Base-by-base conservation (phyloP, 1,139 yeast species). In the Magnusiomyces tetraspermus region DNA sequence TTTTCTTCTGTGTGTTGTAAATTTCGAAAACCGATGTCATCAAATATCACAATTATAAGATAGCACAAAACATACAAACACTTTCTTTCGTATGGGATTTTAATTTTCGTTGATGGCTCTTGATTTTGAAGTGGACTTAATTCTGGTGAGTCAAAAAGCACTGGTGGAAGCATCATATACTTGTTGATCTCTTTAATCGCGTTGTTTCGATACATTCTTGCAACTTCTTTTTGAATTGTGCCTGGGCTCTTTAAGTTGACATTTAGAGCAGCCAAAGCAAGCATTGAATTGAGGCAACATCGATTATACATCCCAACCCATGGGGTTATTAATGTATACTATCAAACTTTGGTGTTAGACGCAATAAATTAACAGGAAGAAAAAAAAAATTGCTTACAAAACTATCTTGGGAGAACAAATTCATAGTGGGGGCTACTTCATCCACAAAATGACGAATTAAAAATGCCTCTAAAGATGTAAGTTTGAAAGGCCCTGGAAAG, bases 351-450 rank as follows among this genome's bases (percentile, higher is more conserved):
- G 19, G 15, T 8, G 17, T 13, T 10, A 36, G 15, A 36, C 33
- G 33, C 49, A 50, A 26, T 41, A 19, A 10, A 15, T 28, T 43
- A 43, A 36, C 28, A 15, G 28, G 22, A 19, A 3, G 22, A 24
- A 6, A 3, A 24, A 2, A 24, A 43, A 24, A 26, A 15, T 11
- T 38, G 30, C 46, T 5, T 46, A 46, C 49, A 23, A 36, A 22
- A 28, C 15, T 21, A n/a, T 36, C 49, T 3, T 28, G 24, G 8
- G 55, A 52, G 28, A 38, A 54, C 2, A 54, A 28, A 23, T 52
- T 51, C 53, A 54, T 48, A 26, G 48, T 42, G 10, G 54, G 57
- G 3, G 55, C 54, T 15, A 54, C 42, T 19, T 36, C 48, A 19
- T 52, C 52, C 19, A 54, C 50, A 31, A 38, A 52, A 30, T 49